Base-by-base conservation (phyloP, 1,284 basidiomycete species). In the Pseudozyma flocculosa region DNA sequence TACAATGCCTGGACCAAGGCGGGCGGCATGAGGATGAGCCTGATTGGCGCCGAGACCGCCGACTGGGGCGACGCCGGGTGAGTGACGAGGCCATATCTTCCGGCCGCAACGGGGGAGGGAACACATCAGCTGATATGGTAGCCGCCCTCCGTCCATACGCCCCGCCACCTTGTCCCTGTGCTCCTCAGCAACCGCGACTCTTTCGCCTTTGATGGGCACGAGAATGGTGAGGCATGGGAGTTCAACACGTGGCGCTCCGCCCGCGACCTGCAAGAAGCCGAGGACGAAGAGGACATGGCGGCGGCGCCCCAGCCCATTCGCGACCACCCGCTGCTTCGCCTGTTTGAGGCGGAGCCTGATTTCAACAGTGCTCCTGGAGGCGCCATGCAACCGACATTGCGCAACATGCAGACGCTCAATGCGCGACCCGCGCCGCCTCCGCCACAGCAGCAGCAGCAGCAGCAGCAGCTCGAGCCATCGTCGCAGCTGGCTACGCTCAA, bases 1-100 rank as follows among this genome's bases (percentile, higher is more conserved):
- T 88, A 88, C 70, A 84, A 87, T 50, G 79, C 82, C 0, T 90
- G 89, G 89, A 81, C 88, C 44, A 86, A 90, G 70, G 84, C 84
- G 46, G 89, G 88, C 1, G 90, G 89, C 2, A 86, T 87, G 45
- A 83, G 92, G 42, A 86, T 86, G 36, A 91, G 89, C 77, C 81
- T 96, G 43, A 62, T 70, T n/a, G 70, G 70, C 11, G 68, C 68
- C 29, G 67, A 68, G 45, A 52, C 62, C 15, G 63, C 55, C 2
- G 67, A 63, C 18, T 61, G 62, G 57, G 53, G 50, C 43, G 68
- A 69, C 23, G 44, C 54, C 21, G 61, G n/a, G n/a, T n/a, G n/a
- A n/a, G n/a, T n/a, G 29, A 37, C 9, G 11, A 40, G 40, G 24
- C n/a, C 17, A n/a, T 34, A 13, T 17, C 43, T n/a, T 15, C 38